Base-by-base conservation (phyloP, 768 basidiomycete genomes). In the Sporobolomyces pararoseus region DNA sequence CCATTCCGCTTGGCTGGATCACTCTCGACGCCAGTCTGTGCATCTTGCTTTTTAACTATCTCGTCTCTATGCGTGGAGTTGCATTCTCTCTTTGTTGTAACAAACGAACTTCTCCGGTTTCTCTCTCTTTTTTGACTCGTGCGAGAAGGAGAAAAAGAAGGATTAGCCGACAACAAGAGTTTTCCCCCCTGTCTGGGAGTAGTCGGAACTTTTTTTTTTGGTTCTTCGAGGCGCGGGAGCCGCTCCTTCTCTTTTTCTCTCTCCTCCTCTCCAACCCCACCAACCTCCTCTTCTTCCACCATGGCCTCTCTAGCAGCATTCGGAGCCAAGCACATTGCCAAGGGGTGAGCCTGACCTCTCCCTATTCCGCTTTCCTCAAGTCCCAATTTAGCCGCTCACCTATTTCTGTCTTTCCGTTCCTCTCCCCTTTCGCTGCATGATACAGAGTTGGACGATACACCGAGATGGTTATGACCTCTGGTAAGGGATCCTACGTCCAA, bases 391-490 rank as follows among this genome's bases (percentile, higher is more conserved):
- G 13, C 27, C 27, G 27, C 58, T 27, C 4, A 32, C 35, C 54
- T 59, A 25, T 29, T 27, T 37, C 29, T 29, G 10, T 42, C 39
- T 42, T 42, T 42, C 39, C 10, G 5, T 46, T 14, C 4, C 29
- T 16, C 47, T 2, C 58, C 3, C 14, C 3, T 12, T 0, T 23
- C 3, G 17, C 27, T 0, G 2, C 34, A 5, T 34, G 4, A 42
- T 9, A 16, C 49, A 73, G 72, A 10, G 70, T 75, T 27, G 74
- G 70, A 7, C 63, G 74, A 23, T 57, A 55, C 46, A 71, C 70
- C 19, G 70, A 75, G 37, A 25, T 65, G 34, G 74, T 75, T 25
- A 66, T 75, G 55, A 46, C 50, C 27, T 53, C 61, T n/a, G 74
- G 74, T 55, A 44, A 55, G 35, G 74, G 74, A 3, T 60, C 67